Conservation (phyloP, 2,329 filamentous ascomycete genomes). For the Cryoendolithus antarcticus region DNA sequence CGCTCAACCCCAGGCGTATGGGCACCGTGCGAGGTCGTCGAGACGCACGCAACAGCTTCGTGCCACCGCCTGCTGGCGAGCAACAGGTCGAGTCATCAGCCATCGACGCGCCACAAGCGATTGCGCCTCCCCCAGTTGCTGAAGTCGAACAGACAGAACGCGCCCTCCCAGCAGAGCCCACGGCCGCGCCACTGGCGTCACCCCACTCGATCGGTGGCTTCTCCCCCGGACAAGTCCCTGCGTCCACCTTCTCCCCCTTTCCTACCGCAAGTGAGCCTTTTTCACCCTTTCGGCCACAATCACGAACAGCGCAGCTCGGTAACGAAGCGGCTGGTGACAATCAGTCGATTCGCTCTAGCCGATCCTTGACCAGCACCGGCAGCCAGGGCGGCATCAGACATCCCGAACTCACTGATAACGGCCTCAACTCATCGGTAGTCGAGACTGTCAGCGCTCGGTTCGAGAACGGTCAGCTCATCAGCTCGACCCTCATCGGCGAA, state of each 20-base stretch:
- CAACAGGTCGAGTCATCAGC: conserved; percentile 2
- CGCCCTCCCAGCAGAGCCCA: not conserved
- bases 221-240: conserved; percentile 9
- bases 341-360: conserved; percentile 79
- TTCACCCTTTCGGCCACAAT: conserved; percentile 20
- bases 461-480: conserved; percentile 58
- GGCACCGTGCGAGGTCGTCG: conserved; percentile 77
- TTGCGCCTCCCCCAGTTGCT: not conserved
- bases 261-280: conserved; percentile 11
- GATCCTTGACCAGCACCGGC: conserved; percentile 58
- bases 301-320: conserved; percentile 18
- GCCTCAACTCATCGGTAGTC: conserved; percentile 77
- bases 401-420: conserved; percentile 65
- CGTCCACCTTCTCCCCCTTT: conserved; percentile 20
- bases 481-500: conserved; percentile 69
- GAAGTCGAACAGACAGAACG: not conserved
- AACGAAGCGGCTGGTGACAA: conserved; percentile 59
- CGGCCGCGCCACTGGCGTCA: not conserved
- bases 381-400: conserved; percentile 55
- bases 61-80: conserved; percentile 4
- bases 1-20: too few relatives aligned
- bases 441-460: conserved; percentile 84
- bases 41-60: conserved; percentile 81
- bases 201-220: conserved; percentile 12
- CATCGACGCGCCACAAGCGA: conserved; percentile 10